Base-by-base conservation (phyloP, 139 green algal species). In the Monoraphidium neglectum region DNA sequence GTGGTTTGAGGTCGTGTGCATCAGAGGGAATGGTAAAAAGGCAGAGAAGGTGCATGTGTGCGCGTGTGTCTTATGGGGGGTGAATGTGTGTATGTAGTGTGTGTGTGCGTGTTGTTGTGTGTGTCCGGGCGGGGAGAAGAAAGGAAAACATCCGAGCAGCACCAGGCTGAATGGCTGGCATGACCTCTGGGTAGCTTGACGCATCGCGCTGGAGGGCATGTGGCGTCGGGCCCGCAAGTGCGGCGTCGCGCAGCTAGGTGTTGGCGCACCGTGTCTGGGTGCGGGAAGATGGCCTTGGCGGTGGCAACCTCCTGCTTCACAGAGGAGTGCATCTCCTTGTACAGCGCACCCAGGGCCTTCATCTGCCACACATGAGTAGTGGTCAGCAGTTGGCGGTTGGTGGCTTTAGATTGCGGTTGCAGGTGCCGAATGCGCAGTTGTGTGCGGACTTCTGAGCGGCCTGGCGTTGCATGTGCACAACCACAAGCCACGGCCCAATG, bases 281-380 rank as follows among this genome's bases (percentile, higher is more conserved):
- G 32, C 18, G 70, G 36, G 70, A 76, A 76, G 16, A 76, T 51
- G 15, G 15, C n/a, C 66, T 87, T 80, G 49, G 90, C 82, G 46
- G 87, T 72, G 13, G 84, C 61, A 16, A 84, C 84, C 60, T 93
- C 87, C 30, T 92, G 73, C 51, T 77, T 82, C 24, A 90, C 76
- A 0, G 79, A 60, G 10, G 47, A 46, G 35, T 83, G 63, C 33
- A 93, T 30, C 40, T 69, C 47, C 70, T 78, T 82, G 82, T 84
- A 91, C 36, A 89, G 69, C 30, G 62, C 62, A 18, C 10, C 10
- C 32, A 70, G 62, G 13, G 62, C 62, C 8, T 23, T 13, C 62
- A 70, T 6, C 62, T 33, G n/a, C n/a, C n/a, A n/a, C n/a, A n/a
- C n/a, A n/a, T n/a, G n/a, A n/a, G n/a, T n/a, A n/a, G n/a, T n/a